These are phyloP conservation scores for Plasmodium relictum DNA, from an alignment of 169 alveolate genomes.

Conservation along the genomic window DNA sequence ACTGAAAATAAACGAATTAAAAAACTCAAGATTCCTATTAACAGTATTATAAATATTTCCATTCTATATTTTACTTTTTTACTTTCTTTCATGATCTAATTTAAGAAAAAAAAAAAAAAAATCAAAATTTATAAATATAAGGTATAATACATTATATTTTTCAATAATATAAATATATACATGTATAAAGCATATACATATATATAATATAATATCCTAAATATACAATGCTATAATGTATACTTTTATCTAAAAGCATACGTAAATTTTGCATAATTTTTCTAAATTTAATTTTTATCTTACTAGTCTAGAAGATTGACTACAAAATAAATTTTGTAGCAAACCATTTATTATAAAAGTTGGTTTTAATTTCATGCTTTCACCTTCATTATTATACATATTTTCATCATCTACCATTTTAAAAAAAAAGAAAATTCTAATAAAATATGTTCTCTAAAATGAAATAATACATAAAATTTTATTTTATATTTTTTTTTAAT, in stretches of 20 bases:
- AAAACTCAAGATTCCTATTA: conserved; percentile 86
- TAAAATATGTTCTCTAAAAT: neutral
- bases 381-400: neutral
- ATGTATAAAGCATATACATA: neutral
- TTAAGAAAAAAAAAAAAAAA: neutral
- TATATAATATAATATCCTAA: neutral
- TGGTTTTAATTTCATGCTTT: conserved; percentile 14
- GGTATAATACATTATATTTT: neutral
- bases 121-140: neutral
- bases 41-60: conserved; percentile 51
- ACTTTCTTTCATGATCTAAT: conserved; percentile 26
- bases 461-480: neutral
- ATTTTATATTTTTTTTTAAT: too few relatives aligned
- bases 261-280: neutral
- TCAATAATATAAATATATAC: neutral
- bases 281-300: neutral
- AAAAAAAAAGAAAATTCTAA: neutral
- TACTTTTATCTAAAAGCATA: neutral
- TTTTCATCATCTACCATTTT: neutral
- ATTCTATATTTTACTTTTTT: neutral
- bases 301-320: conserved; percentile 19
- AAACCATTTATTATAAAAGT: conserved; percentile 14
- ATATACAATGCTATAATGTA: neutral
- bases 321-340: conserved; percentile 10
- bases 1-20: conserved; percentile 96